These are phyloP conservation scores for Pholiota conissans DNA, from an alignment of 768 basidiomycete genomes.

Conservation along the genomic window DNA sequence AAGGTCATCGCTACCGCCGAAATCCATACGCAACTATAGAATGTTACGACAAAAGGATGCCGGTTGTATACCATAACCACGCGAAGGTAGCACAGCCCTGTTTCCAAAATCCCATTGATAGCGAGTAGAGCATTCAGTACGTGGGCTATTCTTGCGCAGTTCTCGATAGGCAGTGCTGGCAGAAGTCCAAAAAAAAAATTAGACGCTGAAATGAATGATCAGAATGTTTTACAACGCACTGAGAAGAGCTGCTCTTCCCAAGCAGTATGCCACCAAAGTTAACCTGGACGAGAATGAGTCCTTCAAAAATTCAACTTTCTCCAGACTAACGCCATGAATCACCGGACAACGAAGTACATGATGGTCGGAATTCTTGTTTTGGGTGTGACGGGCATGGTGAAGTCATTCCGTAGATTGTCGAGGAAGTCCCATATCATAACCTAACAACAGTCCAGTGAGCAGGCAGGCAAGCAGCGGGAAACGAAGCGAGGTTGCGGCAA, in stretches of 20 bases:
- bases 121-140: conserved; percentile 3
- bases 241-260: conserved; percentile 7
- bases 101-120: conserved; percentile 2
- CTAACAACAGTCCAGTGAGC: not conserved
- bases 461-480: not conserved
- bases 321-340: not conserved
- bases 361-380: conserved; percentile 3
- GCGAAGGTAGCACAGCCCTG: conserved; percentile 12
- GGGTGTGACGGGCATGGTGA: not conserved
- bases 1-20: conserved; percentile 6
- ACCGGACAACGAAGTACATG: conserved; percentile 7
- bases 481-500: not conserved
- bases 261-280: not conserved
- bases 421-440: conserved; percentile 12
- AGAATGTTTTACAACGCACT: conserved; percentile 6
- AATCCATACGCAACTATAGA: conserved; percentile 6
- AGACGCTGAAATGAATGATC: not conserved
- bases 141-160: not conserved
- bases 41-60: conserved; percentile 1
- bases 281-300: not conserved
- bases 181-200: not conserved
- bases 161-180: conserved; percentile 3
- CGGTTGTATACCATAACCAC: conserved; percentile 8
- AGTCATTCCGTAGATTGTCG: conserved; percentile 8
- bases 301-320: not conserved